Percentiles rank a stretch among this genome's conserved stretches.
Conservation (phyloP, 2,329 filamentous ascomycete species). For the Penicillium sp. region DNA sequence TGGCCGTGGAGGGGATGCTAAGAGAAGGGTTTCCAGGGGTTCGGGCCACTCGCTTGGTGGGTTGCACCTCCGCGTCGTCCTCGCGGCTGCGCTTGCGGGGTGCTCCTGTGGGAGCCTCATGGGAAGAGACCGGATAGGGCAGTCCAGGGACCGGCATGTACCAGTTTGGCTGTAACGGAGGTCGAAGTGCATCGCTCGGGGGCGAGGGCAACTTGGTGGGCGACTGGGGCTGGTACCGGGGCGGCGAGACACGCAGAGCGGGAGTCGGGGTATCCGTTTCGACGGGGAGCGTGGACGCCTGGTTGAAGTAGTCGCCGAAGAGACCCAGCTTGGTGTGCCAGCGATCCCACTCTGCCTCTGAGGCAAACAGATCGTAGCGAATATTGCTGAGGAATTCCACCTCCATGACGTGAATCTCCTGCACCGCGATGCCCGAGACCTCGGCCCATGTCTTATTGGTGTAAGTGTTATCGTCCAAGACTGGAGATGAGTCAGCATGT, state of each 20-base stretch:
- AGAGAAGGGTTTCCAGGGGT: conserved; percentile 25
- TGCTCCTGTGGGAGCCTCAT: conserved; percentile 22
- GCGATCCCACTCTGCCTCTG: conserved; percentile 77
- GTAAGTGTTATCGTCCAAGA: conserved; percentile 97
- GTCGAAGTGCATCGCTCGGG: conserved; percentile 31
- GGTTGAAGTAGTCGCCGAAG: conserved; percentile 79
- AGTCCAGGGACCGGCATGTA: conserved; percentile 27
- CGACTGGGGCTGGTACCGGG: conserved; percentile 29
- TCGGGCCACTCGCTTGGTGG: conserved; percentile 51
- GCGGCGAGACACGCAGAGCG: conserved; percentile 35
- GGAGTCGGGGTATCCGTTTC: conserved; percentile 37
- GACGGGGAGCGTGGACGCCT: conserved; percentile 54
- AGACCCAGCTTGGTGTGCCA: conserved; percentile 82
- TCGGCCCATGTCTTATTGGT: conserved; percentile 99
- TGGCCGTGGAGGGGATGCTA: conserved; percentile 25
- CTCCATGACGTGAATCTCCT: conserved; percentile 98
- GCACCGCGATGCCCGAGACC: conserved; percentile 88
- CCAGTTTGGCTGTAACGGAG: conserved; percentile 28
- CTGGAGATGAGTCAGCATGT: conserved; percentile 44
- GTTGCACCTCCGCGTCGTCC: conserved; percentile 53
- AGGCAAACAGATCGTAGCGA: conserved; percentile 87
- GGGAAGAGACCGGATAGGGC: conserved; percentile 25
- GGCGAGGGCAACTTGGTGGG: conserved; percentile 45
- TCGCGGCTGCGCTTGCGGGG: conserved; percentile 61
- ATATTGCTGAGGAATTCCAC: conserved; percentile 99